Base-by-base conservation (phyloP, 2,329 filamentous ascomycete genomes). In the Tolypocladium cylindrosporum region DNA sequence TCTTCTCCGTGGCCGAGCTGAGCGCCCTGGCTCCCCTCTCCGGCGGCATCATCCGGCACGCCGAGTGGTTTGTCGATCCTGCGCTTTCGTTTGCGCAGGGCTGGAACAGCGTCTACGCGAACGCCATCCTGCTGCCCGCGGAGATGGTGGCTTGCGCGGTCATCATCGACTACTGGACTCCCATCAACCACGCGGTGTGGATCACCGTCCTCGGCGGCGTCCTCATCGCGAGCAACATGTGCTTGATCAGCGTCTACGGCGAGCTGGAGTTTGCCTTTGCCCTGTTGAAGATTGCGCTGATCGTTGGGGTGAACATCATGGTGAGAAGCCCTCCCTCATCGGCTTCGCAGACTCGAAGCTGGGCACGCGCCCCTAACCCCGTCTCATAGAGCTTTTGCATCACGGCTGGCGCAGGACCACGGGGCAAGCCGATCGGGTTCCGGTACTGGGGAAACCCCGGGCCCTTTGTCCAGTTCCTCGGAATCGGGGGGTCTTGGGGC, bases 271-370 rank as follows among this genome's bases (percentile, higher is more conserved):
- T 85, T 61, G 59, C 80, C 31, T 77, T 86, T 24, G 77, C 76
- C 61, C 72, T 79, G 58, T 76, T 86, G 67, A 86, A 86, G 68
- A 76, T 86, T 62, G 65, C 72, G 14, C 81, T 84, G 52, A 79
- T 80, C 64, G 72, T 80, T 11, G 85, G 84, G 6, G 87, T 88
- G 68, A 87, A 88, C 67, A 77, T 88, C 62, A 72, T 87, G 34
- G 83, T 80, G 39, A 40, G 39, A 16, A 39, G 39, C 16, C 37
- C 39, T 40, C 39, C 3, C 39, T 8, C 39, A 19, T 40, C 39
- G 2, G 39, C 39, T 6, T 8, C 39, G 8, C 39, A 16, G 7
- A 8, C 39, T 16, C 39, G 2, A 40, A 14, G 39, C 37, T 5
- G 37, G 13, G 14, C 37, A 39, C 37, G 37, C 13, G 37, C 39